A percentile compares a stretch with the other conserved stretches of the same genome.
phyloP scores from a whole-genome alignment of 371 early-diverging fungal genomes.

The Chytridiales sp. region DNA sequence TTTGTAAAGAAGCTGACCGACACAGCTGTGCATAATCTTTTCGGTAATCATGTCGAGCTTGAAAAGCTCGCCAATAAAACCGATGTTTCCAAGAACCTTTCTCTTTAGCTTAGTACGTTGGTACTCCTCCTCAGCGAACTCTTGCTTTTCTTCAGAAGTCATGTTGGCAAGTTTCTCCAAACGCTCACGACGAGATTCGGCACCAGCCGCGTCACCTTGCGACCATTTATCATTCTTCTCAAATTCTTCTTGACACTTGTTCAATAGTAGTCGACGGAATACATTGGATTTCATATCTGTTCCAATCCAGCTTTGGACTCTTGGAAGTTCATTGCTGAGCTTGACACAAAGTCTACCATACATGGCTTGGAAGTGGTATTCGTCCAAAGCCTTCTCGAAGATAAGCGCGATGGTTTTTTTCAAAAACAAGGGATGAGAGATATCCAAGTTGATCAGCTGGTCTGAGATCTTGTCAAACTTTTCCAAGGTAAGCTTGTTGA shows the following conservation, averaged over 20 bases:
- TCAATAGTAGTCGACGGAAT: conserved; percentile 88
- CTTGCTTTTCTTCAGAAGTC: conserved; percentile 46
- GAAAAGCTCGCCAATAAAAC: conserved; percentile 94
- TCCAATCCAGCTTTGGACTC: conserved; percentile 45
- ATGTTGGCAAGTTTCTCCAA: conserved; percentile 30
- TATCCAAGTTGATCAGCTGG: conserved; percentile 79
- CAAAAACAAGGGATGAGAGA: conserved; percentile 63
- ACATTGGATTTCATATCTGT: conserved; percentile 47
- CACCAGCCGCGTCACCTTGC: conserved; percentile 10
- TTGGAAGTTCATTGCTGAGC: conserved; percentile 45
- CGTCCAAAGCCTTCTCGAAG: conserved; percentile 94
- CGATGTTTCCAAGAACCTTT: conserved; percentile 87
- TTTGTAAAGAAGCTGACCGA: conserved; percentile 71
- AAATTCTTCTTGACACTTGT: conserved; percentile 72
- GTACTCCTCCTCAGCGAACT: conserved; percentile 75
- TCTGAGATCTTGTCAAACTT: conserved; percentile 83
- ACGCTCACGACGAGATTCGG: conserved; percentile 28
- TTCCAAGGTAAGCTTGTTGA: conserved; percentile 95
- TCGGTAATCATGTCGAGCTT: conserved; percentile 82
- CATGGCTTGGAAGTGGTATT: conserved; percentile 83
- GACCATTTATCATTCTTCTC: conserved; percentile 30
- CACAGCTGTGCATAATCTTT: conserved; percentile 85
- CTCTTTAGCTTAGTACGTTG: conserved; percentile 89
- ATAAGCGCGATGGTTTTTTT: conserved; percentile 76
- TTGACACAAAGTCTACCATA: conserved; percentile 85